Conservation (phyloP, 2,329 filamentous ascomycete species). For the Aspergillus aculeatus region DNA sequence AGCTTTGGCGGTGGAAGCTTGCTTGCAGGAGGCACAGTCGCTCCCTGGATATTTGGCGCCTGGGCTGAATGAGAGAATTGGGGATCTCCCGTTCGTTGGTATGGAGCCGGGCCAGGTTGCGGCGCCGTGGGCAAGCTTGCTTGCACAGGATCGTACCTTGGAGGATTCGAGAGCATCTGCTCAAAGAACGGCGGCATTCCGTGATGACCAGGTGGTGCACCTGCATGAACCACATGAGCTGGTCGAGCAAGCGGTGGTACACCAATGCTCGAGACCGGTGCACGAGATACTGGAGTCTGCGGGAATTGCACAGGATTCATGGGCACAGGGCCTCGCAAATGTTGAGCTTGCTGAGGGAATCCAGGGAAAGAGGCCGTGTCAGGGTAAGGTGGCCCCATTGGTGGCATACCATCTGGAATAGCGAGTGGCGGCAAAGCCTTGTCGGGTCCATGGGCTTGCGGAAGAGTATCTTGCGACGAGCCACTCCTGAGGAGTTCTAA, state of each 20-base stretch:
- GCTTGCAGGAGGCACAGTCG: slow-evolving; percentile 55
- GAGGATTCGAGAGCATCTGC: slow-evolving; percentile 24
- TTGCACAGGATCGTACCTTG: slow-evolving; percentile 20
- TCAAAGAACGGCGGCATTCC: slow-evolving; percentile 23
- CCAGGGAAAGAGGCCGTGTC: slow-evolving; percentile 46
- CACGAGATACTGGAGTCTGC: slow-evolving; percentile 15
- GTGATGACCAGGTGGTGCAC: slow-evolving; percentile 19
- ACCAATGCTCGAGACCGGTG: slow-evolving; percentile 11
- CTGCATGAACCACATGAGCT: slow-evolving; percentile 17
- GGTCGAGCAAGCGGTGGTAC: slow-evolving; percentile 14
- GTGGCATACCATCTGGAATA: slow-evolving; percentile 52
- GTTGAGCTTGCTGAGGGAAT: slow-evolving; percentile 35
- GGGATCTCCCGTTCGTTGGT: slow-evolving; percentile 48
- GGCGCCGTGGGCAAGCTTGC: slow-evolving; percentile 13
- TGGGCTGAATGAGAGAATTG: slow-evolving; percentile 43
- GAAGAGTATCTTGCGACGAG: slow-evolving; percentile 30
- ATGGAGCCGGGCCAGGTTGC: slow-evolving; percentile 40
- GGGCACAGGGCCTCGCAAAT: slow-evolving; percentile 19
- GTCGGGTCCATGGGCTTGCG: slow-evolving; percentile 33
- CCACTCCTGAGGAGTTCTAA: slow-evolving; percentile 55
- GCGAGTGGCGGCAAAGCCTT: slow-evolving; percentile 59
- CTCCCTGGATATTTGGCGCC: slow-evolving; percentile 37
- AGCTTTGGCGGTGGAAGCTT: slow-evolving; percentile 59
- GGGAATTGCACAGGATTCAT: slow-evolving; percentile 28
- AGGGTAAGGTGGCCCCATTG: slow-evolving; percentile 54